Evolutionary conservation across 345 rosid genomes (phyloP), one percentile per base, ranked within the genome.

Genomic region (Hirschfeldia incana): DNA sequence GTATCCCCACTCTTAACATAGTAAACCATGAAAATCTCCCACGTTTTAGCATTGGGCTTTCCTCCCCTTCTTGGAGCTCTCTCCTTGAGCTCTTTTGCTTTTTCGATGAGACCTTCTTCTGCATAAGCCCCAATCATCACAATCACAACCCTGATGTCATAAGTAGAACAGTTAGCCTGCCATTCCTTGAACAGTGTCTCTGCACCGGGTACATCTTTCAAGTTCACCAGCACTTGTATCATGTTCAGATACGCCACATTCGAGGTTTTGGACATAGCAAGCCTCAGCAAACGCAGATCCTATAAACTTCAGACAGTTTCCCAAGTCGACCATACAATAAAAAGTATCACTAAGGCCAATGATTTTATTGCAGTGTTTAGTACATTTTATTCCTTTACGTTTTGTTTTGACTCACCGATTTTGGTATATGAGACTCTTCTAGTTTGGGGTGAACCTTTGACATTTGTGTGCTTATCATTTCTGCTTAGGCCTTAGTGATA

Each of bases 101-200:
- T 90, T 17, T 87, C 88, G 4, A 93, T 64, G 60, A 75, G 67
- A 39, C 90, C 92, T 37, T 85, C 89, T 78, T 86, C 83, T 1
- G 83, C 80, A 82, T 89, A 91, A 59, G 92, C 97, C 82, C 89
- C 84, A n/a, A 93, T 90, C 57, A 95, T 73, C 44, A 74, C 89
- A 84, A 93, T 95, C 9, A 83, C 89, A 64, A 95, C 46, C 67
- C 97, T 84, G 30, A 93, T 90, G 76, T 91, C 99, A 29, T 87
- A 93, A 51, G 81, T 82, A 51, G 89, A 80, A 85, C 93, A 88
- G 21, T 79, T 77, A 11, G 92, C 85, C 71, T 89, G 91, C 97
- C 98, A 95, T 78, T 95, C 98, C 79, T 82, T 88, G 84, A 89
- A 91, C 80, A 96, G 84, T 78, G 92, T 91, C 86, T 90, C 98